Percentiles rank a stretch among this genome's conserved stretches.
phyloP scores from a whole-genome alignment of 1,284 basidiomycete genomes.

The Wallemia ichthyophaga region DNA sequence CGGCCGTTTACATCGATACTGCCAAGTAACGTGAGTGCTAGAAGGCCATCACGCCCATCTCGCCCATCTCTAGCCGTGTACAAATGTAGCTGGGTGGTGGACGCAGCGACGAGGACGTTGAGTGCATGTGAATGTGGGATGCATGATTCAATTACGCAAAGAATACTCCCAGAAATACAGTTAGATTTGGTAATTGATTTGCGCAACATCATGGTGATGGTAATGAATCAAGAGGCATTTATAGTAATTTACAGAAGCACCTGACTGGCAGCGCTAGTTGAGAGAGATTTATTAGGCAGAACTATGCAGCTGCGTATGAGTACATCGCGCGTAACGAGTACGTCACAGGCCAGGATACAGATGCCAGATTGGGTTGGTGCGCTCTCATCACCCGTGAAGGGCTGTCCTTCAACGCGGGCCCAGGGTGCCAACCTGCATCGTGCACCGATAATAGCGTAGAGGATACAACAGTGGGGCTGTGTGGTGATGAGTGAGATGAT shows the following conservation, averaged over 20 bases:
- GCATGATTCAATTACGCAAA: too few relatives aligned
- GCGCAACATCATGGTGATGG: neutral
- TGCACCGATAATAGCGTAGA: conserved; percentile 19
- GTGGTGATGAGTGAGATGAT: neutral
- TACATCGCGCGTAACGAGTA: neutral
- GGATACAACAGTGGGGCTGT: conserved; percentile 18
- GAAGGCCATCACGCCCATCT: neutral
- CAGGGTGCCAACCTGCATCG: conserved; percentile 19
- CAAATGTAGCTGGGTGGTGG: neutral
- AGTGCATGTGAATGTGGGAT: too few relatives aligned
- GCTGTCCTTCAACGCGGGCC: conserved; percentile 20
- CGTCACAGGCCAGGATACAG: neutral
- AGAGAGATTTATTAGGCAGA: neutral
- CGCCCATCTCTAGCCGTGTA: neutral
- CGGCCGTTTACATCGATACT: neutral
- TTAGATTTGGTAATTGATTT: neutral
- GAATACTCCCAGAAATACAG: neutral
- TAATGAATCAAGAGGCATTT: neutral
- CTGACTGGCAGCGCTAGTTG: neutral
- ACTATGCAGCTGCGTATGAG: neutral
- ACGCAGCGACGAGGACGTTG: neutral
- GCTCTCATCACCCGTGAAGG: conserved; percentile 3
- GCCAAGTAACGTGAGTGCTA: too few relatives aligned
- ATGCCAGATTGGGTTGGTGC: neutral
- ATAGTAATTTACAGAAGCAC: neutral